Conservation (phyloP, 2,329 filamentous ascomycete species). For the Eutypa lata region DNA sequence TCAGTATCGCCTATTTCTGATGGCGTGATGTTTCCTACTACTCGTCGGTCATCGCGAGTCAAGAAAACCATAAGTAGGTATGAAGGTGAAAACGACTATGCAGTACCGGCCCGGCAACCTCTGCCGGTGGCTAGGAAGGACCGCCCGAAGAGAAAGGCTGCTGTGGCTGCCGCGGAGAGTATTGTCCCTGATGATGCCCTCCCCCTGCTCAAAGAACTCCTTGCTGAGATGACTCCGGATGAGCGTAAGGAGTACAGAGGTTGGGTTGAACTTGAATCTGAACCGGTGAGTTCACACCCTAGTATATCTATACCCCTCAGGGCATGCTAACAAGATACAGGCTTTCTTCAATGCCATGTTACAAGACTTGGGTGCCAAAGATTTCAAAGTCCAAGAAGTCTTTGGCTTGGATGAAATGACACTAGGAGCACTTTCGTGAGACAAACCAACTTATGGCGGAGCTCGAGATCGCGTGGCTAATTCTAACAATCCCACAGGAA, state of each 20-base stretch:
- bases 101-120: constrained; percentile 9
- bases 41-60: constrained; percentile 18
- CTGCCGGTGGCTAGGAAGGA: constrained; percentile 18
- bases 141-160: constrained; percentile 44
- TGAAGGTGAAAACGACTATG: constrained; percentile 19
- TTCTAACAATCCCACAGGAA: constrained; percentile 45
- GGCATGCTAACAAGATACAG: constrained; percentile 38
- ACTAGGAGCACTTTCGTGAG: constrained; percentile 61
- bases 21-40: constrained; percentile 3
- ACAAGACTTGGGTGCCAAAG: constrained; percentile 69
- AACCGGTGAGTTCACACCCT: constrained; percentile 59
- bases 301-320: not conserved
- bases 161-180: constrained; percentile 28
- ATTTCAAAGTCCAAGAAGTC: constrained; percentile 74
- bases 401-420: constrained; percentile 67
- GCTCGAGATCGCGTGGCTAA: not conserved
- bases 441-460: not conserved
- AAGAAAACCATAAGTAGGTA: constrained; percentile 17
- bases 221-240: constrained; percentile 44
- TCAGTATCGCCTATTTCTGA: constrained; percentile 1
- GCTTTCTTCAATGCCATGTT: constrained; percentile 85
- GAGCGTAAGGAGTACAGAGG: constrained; percentile 64
- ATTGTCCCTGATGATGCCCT: constrained; percentile 31
- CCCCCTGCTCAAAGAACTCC: constrained; percentile 39
- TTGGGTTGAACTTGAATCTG: constrained; percentile 85